A percentile compares a stretch with the other conserved stretches of the same genome.
These are phyloP conservation scores for Aspergillus costaricaensis DNA, from an alignment of 2,329 filamentous ascomycete species.

Conservation along the genomic window DNA sequence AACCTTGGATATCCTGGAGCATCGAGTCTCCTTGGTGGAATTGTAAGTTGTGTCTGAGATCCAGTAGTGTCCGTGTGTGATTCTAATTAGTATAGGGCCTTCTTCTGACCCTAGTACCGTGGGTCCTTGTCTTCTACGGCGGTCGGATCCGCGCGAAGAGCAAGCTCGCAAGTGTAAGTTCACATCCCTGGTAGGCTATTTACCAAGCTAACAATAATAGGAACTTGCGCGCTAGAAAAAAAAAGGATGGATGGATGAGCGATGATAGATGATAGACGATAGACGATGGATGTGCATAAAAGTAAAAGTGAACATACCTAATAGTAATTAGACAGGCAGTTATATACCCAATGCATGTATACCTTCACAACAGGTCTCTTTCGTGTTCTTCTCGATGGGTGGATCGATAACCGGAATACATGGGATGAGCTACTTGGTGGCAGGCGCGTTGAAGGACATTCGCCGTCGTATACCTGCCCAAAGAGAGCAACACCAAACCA, in stretches of 20 bases:
- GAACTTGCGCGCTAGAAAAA: neutral
- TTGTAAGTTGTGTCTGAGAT: conserved; percentile 50
- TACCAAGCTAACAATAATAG: neutral
- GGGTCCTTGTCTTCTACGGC: conserved; percentile 79
- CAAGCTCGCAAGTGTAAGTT: conserved; percentile 66
- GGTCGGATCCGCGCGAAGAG: conserved; percentile 73
- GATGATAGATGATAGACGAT: neutral
- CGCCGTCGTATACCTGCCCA: no score
- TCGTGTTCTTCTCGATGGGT: no score
- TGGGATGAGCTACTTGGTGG: no score
- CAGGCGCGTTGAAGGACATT: no score
- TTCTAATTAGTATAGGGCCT: conserved; percentile 44
- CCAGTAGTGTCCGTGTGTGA: neutral
- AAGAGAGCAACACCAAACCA: no score
- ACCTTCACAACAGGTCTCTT: no score
- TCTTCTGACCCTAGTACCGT: conserved; percentile 76
- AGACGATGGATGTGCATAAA: neutral
- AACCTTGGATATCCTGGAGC: conserved; percentile 71
- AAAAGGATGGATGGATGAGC: neutral
- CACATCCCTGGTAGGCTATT: neutral
- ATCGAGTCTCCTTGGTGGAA: conserved; percentile 72
- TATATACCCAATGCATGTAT: neutral
- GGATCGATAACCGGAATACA: no score
- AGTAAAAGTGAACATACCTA: neutral
- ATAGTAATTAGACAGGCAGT: neutral